Conservation (phyloP, 2,329 filamentous ascomycete genomes). For the Spiromastix sp. region DNA sequence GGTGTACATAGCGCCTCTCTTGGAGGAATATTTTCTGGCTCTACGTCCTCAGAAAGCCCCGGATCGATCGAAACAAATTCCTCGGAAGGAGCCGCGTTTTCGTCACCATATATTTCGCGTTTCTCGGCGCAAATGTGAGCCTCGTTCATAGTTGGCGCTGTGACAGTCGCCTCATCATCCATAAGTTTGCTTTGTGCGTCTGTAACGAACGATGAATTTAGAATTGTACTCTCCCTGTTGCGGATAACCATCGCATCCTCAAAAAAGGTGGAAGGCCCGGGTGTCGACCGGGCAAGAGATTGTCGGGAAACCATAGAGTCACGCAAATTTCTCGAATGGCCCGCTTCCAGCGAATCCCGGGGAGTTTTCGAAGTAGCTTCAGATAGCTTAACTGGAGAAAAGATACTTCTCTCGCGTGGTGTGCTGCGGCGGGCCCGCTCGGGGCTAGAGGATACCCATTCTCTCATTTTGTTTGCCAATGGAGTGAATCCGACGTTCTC, state of each 20-base stretch:
- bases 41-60: constrained; percentile 14
- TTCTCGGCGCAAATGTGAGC: constrained; percentile 11
- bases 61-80: constrained; percentile 13
- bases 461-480: constrained; percentile 49
- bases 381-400: constrained; percentile 17
- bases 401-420: constrained; percentile 22
- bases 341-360: background rate
- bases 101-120: constrained; percentile 53
- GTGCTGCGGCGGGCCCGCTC: constrained; percentile 23
- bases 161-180: constrained; percentile 8
- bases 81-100: constrained; percentile 39
- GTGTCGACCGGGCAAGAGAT: constrained; percentile 23
- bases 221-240: constrained; percentile 22
- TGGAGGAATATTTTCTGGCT: constrained; percentile 15
- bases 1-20: constrained; percentile 13
- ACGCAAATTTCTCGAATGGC: constrained; percentile 5
- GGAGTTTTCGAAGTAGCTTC: background rate
- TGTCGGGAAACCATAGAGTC: constrained; percentile 13
- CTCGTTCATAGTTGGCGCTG: constrained; percentile 5
- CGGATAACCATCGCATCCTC: constrained; percentile 50
- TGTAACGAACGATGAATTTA: constrained; percentile 21
- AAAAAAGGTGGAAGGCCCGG: constrained; percentile 44
- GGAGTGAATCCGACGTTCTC: constrained; percentile 49
- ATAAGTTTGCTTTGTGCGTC: constrained; percentile 8
- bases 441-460: constrained; percentile 54